Evolutionary conservation across 1,284 basidiomycete genomes (phyloP), one percentile per base, ranked within the genome.

Genomic region (Coniferiporia sulphurascens): DNA sequence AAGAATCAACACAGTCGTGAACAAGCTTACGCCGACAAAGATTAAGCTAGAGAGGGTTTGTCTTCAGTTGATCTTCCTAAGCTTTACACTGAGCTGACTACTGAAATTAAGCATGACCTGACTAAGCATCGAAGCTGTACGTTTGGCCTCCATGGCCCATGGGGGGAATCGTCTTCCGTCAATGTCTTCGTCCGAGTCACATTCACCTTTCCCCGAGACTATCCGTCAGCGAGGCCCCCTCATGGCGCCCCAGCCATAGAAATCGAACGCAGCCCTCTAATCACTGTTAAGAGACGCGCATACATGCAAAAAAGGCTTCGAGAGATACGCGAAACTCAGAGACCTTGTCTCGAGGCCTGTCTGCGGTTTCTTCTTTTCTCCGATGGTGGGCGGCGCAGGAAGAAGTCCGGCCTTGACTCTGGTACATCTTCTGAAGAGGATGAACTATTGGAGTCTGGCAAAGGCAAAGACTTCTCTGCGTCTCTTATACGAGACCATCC

Each of bases 141-240:
- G 1, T 80, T 97, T 56, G 90, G 92, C 7, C 76, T 97, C 51
- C 87, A 93, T 66, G 93, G 93, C 0, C 94, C 93, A 1, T 96
- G 94, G 93, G 93, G 92, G 9, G 88, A 89, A 59, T 83, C 76
- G 13, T 87, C 82, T 4, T 86, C 81, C 19, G 86, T 51, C 61
- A 58, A 62, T 51, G 60, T 89, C 4, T 94, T 92, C 74, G 85
- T 96, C 56, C 86, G 95, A 0, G 84, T 95, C n/a, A 89, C 91
- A 4, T 95, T 96, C 74, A 86, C 85, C 1, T 97, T 97, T 69
- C 94, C 95, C 0, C 79, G 83, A 35, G 83, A 84, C 51, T 98
- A 98, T 67, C 93, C 94, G 0, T 79, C 84, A 21, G 76, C 76
- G 0, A 63, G 66, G 0, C 76, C 85, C 55, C 83, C 86, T 0